Evolutionary conservation across 1,139 yeast genomes (phyloP), one percentile per base, ranked within the genome.

Genomic region (Blastobotrys malaysiensis): DNA sequence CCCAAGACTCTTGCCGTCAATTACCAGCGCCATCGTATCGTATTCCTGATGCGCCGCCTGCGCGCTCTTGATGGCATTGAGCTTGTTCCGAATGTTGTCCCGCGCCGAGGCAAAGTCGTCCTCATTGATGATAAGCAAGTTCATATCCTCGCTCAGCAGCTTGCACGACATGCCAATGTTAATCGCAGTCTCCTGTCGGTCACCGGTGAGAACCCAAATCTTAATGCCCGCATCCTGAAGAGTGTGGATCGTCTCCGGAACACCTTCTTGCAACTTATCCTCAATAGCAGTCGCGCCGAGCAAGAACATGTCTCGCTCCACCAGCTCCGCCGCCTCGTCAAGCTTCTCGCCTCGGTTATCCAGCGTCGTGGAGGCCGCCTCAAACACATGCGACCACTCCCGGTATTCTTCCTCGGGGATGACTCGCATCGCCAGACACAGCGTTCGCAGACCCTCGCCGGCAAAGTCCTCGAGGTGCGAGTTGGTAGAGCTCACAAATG

Each of bases 131-230:
- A 93, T 84, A 63, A 95, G 76, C 59, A 95, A 73, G 63, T 89
- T 90, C 99, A 95, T 95, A 66, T 95, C 99, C 69, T 95, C 99
- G 68, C 95, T 86, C 51, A 95, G 74, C 52, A 95, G 76, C 65
- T 88, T 89, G 75, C 99, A 95, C 62, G 96, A 88, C 97, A 93
- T 90, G 59, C 99, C 99, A 68, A 95, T 93, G 68, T 95, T 95
- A 59, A 95, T 88, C 1, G 99, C 99, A n/a, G 99, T 95, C 71
- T 95, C 99, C 69, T 93, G 99, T 67, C 97, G 81, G 69, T 95
- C 99, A 63, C 99, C 99, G 9, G 99, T 95, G 55, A 95, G 77
- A 31, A 95, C 97, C 99, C 99, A 95, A 20, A 95, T 81, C 68
- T 90, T 93, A 62, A 95, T 90, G 14, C 98, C 98, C 0, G 99